phyloP scores from a whole-genome alignment of 1,284 basidiomycete genomes.

The Caloboletus firmus region DNA sequence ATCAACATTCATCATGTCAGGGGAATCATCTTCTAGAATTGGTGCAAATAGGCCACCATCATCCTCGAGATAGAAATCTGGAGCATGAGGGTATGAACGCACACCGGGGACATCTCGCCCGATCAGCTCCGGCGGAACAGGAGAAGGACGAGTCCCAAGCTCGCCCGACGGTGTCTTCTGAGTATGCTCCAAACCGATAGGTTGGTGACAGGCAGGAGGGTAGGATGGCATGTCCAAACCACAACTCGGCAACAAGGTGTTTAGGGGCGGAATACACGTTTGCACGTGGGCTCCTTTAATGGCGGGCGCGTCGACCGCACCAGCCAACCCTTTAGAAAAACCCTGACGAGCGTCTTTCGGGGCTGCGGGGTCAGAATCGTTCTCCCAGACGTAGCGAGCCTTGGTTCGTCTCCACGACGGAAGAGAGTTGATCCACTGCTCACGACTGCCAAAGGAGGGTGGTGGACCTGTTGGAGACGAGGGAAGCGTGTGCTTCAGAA shows the following conservation, averaged over 20 bases:
- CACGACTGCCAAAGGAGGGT: slow-evolving; percentile 60
- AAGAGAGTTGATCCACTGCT: slow-evolving; percentile 70
- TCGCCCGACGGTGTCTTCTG: slow-evolving; percentile 6
- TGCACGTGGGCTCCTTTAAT: slow-evolving; percentile 82
- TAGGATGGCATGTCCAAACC: slow-evolving; percentile 19
- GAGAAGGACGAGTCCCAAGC: slow-evolving; percentile 26
- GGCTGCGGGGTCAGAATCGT: slow-evolving; percentile 37
- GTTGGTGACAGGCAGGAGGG: slow-evolving; percentile 37
- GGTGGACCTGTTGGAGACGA: slow-evolving; percentile 58
- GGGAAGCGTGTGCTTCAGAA: slow-evolving; percentile 56
- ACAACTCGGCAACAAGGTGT: slow-evolving; percentile 34
- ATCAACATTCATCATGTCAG: slow-evolving; percentile 52
- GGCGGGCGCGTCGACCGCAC: slow-evolving; percentile 64
- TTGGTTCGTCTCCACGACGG: slow-evolving; percentile 69
- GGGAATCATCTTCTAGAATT: slow-evolving; percentile 65
- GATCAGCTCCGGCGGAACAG: slow-evolving; percentile 14
- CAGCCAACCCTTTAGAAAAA: slow-evolving; percentile 74
- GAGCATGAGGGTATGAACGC: slow-evolving; percentile 22
- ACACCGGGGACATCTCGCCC: not conserved
- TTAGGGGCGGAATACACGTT: slow-evolving; percentile 78
- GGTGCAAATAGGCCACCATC: slow-evolving; percentile 59
- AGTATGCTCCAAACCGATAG: slow-evolving; percentile 37
- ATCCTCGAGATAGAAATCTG: slow-evolving; percentile 26
- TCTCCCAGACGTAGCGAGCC: slow-evolving; percentile 63
- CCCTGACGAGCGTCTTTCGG: slow-evolving; percentile 37